Conservation (phyloP, 495 filamentous ascomycete genomes). For the Choiromyces venosus region DNA sequence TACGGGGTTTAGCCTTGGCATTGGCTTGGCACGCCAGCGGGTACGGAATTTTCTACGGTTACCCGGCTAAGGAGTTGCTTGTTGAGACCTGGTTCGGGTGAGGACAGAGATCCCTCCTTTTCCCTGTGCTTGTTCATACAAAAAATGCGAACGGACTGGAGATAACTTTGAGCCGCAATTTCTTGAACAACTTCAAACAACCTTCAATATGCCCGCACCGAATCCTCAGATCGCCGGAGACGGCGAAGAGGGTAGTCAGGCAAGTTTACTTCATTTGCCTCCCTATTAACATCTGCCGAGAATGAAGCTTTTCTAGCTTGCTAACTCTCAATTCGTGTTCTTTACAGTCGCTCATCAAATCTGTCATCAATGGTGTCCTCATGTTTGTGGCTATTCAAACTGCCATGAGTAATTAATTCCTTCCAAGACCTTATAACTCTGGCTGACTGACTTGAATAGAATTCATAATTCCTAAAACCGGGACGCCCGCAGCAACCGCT, state of each 20-base stretch:
- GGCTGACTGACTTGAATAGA: constrained; percentile 22
- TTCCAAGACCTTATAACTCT: background rate
- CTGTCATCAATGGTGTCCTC: constrained; percentile 58
- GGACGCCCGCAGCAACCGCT: constrained; percentile 47
- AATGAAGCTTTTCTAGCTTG: constrained; percentile 7
- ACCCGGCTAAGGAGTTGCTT: background rate
- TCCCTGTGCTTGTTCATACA: background rate
- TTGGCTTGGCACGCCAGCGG: background rate
- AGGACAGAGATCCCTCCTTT: background rate
- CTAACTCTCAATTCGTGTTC: constrained; percentile 2
- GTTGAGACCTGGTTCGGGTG: background rate
- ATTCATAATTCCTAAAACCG: constrained; percentile 48
- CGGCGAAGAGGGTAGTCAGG: constrained; percentile 24
- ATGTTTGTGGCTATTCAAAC: constrained; percentile 67
- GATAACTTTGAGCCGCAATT: background rate
- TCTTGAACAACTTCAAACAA: background rate
- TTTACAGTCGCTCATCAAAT: constrained; percentile 52
- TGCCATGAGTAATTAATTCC: constrained; percentile 54
- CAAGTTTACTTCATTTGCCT: constrained; percentile 7
- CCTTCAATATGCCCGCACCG: constrained; percentile 38
- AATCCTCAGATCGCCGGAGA: constrained; percentile 35
- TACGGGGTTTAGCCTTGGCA: background rate
- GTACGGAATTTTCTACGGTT: background rate
- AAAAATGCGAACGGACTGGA: background rate
- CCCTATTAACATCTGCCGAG: background rate